A percentile compares a stretch with the other conserved stretches of the same genome.
Evolutionary conservation across 2,329 filamentous ascomycete species (phyloP).

Genomic region (Sclerotinia spermophila): DNA sequence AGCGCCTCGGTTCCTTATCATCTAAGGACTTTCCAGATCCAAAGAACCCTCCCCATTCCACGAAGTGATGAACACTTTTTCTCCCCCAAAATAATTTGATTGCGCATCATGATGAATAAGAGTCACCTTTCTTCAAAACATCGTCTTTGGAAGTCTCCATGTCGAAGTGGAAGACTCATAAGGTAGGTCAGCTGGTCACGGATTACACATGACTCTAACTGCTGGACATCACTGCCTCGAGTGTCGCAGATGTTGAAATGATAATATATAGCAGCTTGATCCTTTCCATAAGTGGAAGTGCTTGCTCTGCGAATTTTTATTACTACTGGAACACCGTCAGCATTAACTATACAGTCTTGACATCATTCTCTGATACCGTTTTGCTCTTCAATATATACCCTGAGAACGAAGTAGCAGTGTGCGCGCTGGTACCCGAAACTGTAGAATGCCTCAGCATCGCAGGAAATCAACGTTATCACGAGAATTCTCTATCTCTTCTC

Average conservation of each 20-base stretch:
- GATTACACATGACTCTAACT: conserved; percentile 10
- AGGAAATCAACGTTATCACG: not conserved
- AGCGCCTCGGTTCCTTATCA: not conserved
- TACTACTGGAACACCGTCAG: not conserved
- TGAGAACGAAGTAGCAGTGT: not conserved
- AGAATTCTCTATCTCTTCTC: conserved; percentile 1
- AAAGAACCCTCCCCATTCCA: not conserved
- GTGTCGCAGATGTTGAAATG: not conserved
- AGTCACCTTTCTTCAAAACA: not conserved
- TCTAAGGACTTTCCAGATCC: not conserved
- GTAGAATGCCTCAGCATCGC: not conserved
- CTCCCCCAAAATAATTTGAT: not conserved
- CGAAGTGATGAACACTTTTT: not conserved
- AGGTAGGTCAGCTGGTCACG: conserved; percentile 9
- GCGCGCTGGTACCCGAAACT: not conserved
- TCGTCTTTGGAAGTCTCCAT: not conserved
- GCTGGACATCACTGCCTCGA: conserved; percentile 12
- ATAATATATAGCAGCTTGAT: not conserved
- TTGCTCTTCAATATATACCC: not conserved
- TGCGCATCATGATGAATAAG: not conserved
- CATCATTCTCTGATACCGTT: not conserved
- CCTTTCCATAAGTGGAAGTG: not conserved
- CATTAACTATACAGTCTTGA: not conserved
- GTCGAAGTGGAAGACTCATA: not conserved
- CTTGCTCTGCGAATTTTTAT: not conserved